A percentile compares a stretch with the other conserved stretches of the same genome.
Conservation (phyloP, 345 rosid genomes). For the Alliaria petiolata region DNA sequence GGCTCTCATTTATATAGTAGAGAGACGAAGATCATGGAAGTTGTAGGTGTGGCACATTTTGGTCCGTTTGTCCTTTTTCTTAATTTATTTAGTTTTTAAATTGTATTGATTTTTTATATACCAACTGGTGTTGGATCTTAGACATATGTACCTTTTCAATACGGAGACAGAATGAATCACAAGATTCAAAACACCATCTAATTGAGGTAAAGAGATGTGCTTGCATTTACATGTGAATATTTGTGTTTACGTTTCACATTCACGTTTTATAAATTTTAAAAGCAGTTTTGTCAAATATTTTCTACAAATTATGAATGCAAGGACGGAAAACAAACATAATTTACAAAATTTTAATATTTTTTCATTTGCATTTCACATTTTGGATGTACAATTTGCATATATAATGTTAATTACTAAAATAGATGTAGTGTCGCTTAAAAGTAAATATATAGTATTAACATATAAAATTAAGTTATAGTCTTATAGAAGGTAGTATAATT, state of each 20-base stretch:
- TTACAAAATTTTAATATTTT: background rate
- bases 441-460: background rate
- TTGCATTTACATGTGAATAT: background rate
- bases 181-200: slow-evolving; percentile 4
- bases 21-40: slow-evolving; percentile 23
- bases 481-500: too few relatives aligned
- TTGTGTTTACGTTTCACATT: background rate
- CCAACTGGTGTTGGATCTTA: slow-evolving; percentile 6
- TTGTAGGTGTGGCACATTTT: slow-evolving; percentile 35
- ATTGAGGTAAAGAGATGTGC: background rate
- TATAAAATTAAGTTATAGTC: too few relatives aligned
- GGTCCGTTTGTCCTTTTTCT: slow-evolving; percentile 21
- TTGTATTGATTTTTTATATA: background rate
- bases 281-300: background rate
- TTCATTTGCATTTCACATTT: too few relatives aligned
- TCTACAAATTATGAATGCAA: background rate
- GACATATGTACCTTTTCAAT: slow-evolving; percentile 2
- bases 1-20: slow-evolving; percentile 9
- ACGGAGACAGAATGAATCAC: background rate
- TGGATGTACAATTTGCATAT: too few relatives aligned
- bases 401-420: too few relatives aligned
- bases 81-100: background rate
- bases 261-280: background rate
- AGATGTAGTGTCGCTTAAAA: background rate
- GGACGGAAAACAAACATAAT: background rate